phyloP scores from a whole-genome alignment of 139 green algal genomes.

The Coccomyxa sp. region DNA sequence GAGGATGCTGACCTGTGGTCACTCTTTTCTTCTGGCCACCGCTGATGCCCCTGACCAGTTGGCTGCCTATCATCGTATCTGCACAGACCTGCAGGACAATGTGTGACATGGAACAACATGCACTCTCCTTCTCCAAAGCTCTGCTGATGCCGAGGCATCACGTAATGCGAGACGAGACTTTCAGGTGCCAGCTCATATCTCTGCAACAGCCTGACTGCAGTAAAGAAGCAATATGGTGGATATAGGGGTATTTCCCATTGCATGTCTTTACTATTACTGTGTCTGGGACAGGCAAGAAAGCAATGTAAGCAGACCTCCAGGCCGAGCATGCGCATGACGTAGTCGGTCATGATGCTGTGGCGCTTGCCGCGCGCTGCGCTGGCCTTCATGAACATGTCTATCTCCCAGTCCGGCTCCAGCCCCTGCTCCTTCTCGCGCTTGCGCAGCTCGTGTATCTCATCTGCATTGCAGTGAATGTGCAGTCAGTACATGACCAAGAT shows the following conservation, averaged over 20 bases:
- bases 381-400: conserved; percentile 34
- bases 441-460: conserved; percentile 18
- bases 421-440: conserved; percentile 25
- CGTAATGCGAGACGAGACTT: no score
- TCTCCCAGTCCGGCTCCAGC: conserved; percentile 37
- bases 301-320: conserved; percentile 19
- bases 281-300: no score
- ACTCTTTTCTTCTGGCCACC: conserved; percentile 59
- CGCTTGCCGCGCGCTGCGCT: conserved; percentile 11
- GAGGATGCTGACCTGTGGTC: conserved; percentile 6
- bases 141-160: no score
- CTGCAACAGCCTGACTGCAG: no score
- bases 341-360: conserved; percentile 25
- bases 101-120: no score
- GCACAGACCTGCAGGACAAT: conserved; percentile 17
- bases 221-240: no score
- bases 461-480: conserved; percentile 11
- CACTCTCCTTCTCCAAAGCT: no score
- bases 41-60: conserved; percentile 55
- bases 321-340: conserved; percentile 22
- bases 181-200: no score
- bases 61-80: conserved; percentile 52
- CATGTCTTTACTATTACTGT: no score
- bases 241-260: no score
- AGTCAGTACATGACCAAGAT: not conserved